Percentiles rank a stretch among this genome's conserved stretches.
phyloP scores from a whole-genome alignment of 164 flowering plant species.

The Vitis labrusca region DNA sequence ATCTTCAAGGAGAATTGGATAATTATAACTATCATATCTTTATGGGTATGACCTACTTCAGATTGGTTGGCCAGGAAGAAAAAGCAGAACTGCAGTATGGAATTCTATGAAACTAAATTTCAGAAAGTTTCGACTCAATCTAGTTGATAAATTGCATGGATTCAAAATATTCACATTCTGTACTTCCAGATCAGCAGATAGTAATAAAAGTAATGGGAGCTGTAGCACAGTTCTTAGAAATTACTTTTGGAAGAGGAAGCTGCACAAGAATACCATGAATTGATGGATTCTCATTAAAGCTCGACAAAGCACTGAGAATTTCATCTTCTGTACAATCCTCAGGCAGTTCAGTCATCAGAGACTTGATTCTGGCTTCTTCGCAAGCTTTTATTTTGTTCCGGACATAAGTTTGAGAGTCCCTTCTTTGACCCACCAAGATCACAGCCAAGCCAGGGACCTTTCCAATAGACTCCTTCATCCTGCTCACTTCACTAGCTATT shows the following conservation, averaged over 20 bases:
- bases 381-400: conserved; percentile 77
- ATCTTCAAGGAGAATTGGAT: background rate
- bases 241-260: conserved; percentile 93
- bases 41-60: background rate
- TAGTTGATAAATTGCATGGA: background rate
- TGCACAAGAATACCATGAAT: conserved; percentile 93
- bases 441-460: conserved; percentile 88
- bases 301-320: conserved; percentile 46
- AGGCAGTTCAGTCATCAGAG: conserved; percentile 49
- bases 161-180: background rate
- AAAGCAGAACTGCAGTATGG: background rate
- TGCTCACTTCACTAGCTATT: conserved; percentile 63
- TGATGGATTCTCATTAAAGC: conserved; percentile 59
- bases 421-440: conserved; percentile 77
- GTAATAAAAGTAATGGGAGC: conserved; percentile 8
- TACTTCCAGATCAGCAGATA: conserved; percentile 3
- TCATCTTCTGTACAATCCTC: conserved; percentile 60
- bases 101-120: background rate
- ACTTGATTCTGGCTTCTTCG: conserved; percentile 76
- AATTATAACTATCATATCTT: background rate
- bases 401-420: conserved; percentile 76
- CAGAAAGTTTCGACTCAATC: background rate
- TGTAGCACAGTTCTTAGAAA: conserved; percentile 27
- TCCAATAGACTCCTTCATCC: conserved; percentile 63
- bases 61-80: conserved; percentile 1